These are phyloP conservation scores for Tilletia indica DNA, from an alignment of 1,284 basidiomycete species.

Conservation along the genomic window DNA sequence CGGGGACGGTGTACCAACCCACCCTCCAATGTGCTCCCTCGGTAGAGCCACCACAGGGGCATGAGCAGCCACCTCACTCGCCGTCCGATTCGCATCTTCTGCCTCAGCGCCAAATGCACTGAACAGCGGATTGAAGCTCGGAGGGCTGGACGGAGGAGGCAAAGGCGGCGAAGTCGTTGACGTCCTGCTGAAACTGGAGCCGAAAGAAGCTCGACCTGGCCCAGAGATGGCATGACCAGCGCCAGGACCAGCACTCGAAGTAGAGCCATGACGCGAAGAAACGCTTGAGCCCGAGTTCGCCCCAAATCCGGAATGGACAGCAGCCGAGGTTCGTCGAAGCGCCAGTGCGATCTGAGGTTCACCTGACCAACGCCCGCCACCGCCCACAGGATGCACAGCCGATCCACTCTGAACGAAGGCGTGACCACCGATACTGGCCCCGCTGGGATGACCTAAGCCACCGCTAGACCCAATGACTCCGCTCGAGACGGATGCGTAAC, in stretches of 20 bases:
- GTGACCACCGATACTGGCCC: not conserved
- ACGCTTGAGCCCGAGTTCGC: not conserved
- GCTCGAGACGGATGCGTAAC: no score
- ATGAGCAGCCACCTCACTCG: not conserved
- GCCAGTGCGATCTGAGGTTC: conserved; percentile 15
- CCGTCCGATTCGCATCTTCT: conserved; percentile 7
- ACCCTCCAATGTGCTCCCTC: not conserved
- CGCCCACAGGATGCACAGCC: not conserved
- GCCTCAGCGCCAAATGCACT: not conserved
- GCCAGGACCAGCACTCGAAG: not conserved
- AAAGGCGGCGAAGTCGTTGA: not conserved
- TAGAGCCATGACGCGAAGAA: no score
- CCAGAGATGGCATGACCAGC: no score
- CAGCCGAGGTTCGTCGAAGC: conserved; percentile 1
- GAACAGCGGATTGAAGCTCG: conserved; percentile 8
- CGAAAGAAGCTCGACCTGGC: not conserved
- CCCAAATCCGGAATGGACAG: not conserved
- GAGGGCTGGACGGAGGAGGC: not conserved
- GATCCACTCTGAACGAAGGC: not conserved
- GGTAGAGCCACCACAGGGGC: not conserved
- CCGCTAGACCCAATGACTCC: not conserved
- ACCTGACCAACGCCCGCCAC: conserved; percentile 6
- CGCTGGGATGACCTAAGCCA: not conserved
- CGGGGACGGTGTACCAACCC: not conserved
- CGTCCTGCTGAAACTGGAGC: not conserved